Conservation (phyloP, 2,329 filamentous ascomycete genomes). For the Penicillium sp. region DNA sequence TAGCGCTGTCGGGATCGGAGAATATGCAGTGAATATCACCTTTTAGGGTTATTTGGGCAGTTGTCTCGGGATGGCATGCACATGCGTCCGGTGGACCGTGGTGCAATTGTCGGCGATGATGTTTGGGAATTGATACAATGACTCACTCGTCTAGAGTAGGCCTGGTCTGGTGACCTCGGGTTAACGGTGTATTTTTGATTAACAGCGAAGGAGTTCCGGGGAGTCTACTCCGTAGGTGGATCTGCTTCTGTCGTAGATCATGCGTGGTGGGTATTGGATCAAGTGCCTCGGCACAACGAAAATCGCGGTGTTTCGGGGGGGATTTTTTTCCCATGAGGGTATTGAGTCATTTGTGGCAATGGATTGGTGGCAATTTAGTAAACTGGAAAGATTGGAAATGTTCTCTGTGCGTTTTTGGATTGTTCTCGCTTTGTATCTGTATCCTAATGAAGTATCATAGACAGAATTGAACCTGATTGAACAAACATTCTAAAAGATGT, state of each 20-base stretch:
- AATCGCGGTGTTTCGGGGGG: background rate
- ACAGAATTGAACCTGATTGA: too few relatives aligned
- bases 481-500: background rate
- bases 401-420: background rate
- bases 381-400: background rate
- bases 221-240: background rate
- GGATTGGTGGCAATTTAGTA: background rate
- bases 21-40: background rate
- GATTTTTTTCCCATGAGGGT: background rate
- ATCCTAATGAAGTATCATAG: background rate
- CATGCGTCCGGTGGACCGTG: background rate
- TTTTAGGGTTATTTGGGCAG: background rate
- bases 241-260: constrained; percentile 4
- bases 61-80: background rate
- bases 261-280: background rate
- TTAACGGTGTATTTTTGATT: background rate
- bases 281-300: constrained; percentile 3
- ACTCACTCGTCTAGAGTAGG: background rate
- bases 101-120: background rate
- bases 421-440: background rate
- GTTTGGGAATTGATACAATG: background rate
- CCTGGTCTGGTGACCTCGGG: background rate
- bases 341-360: background rate
- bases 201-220: background rate
- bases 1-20: background rate